Evolutionary conservation across 202 grass and related monocot species (phyloP).

Genomic region (Musa balbisiana): DNA sequence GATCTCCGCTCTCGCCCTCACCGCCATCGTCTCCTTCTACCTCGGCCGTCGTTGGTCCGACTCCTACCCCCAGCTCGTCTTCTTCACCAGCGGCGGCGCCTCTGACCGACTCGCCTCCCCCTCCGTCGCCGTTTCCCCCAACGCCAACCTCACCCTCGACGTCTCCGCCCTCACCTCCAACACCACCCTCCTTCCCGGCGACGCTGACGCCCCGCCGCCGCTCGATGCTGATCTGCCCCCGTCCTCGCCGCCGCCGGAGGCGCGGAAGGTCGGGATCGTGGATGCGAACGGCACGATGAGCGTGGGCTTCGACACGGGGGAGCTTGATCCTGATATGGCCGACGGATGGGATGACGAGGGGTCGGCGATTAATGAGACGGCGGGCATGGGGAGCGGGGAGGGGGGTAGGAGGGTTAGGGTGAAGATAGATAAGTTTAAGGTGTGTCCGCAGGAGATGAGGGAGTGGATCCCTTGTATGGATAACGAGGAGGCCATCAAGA

Average conservation of each 20-base stretch:
- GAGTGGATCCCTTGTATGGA: slow-evolving; percentile 49
- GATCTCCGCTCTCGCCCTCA: slow-evolving; percentile 28
- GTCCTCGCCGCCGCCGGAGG: neutral
- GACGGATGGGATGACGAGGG: neutral
- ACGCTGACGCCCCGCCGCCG: neutral
- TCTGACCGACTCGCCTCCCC: neutral
- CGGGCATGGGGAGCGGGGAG: neutral
- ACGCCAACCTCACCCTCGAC: slow-evolving; percentile 25
- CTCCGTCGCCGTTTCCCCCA: slow-evolving; percentile 30
- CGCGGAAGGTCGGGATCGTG: slow-evolving; percentile 30
- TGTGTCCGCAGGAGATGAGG: slow-evolving; percentile 27
- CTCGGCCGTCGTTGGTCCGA: slow-evolving; percentile 37
- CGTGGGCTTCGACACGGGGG: slow-evolving; percentile 22
- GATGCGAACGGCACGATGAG: slow-evolving; percentile 39
- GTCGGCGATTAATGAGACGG: slow-evolving; percentile 15
- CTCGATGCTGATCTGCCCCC: neutral
- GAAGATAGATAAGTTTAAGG: slow-evolving; percentile 23
- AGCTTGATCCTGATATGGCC: slow-evolving; percentile 7
- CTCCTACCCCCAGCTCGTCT: slow-evolving; percentile 21
- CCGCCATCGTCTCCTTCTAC: slow-evolving; percentile 31
- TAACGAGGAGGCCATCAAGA: slow-evolving; percentile 29
- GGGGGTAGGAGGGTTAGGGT: neutral
- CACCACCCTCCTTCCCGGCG: no score
- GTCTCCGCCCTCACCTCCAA: neutral
- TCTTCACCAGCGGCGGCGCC: slow-evolving; percentile 25